phyloP scores from a whole-genome alignment of 345 rosid genomes.

The Eutrema yunnanense region DNA sequence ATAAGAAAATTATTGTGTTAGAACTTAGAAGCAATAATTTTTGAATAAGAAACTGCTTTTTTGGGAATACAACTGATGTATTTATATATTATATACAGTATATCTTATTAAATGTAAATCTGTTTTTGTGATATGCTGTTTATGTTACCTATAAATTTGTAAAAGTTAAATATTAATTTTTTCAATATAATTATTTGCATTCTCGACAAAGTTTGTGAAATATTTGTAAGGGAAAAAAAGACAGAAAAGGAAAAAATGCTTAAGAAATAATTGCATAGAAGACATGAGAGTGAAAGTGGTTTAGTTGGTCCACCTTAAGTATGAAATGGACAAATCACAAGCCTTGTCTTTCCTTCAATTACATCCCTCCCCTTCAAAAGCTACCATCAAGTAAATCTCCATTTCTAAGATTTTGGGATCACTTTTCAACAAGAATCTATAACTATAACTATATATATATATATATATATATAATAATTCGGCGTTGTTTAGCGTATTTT shows the following conservation, averaged over 20 bases:
- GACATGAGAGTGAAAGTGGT: background rate
- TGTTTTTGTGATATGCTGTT: background rate
- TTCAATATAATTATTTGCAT: background rate
- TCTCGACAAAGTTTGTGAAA: background rate
- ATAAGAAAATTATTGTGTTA: too few relatives aligned
- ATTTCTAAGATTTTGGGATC: slow-evolving; percentile 10
- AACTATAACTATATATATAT: background rate
- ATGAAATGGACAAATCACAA: slow-evolving; percentile 32
- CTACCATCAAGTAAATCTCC: slow-evolving; percentile 20
- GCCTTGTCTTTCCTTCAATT: slow-evolving; percentile 28
- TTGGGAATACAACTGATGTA: too few relatives aligned
- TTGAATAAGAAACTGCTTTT: too few relatives aligned
- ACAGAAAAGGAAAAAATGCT: background rate
- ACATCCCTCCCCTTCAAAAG: slow-evolving; percentile 25
- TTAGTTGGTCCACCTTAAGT: slow-evolving; percentile 26
- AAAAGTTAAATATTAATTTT: too few relatives aligned
- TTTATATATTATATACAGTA: too few relatives aligned
- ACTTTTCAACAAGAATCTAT: slow-evolving; percentile 6
- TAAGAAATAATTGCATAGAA: background rate
- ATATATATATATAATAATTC: background rate
- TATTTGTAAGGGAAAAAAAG: background rate
- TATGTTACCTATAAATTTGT: background rate
- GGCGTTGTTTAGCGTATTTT: background rate
- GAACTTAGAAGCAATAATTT: too few relatives aligned
- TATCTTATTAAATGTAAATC: too few relatives aligned